Conservation (phyloP, 345 rosid genomes). For the Erysimum cheiranthoides region DNA sequence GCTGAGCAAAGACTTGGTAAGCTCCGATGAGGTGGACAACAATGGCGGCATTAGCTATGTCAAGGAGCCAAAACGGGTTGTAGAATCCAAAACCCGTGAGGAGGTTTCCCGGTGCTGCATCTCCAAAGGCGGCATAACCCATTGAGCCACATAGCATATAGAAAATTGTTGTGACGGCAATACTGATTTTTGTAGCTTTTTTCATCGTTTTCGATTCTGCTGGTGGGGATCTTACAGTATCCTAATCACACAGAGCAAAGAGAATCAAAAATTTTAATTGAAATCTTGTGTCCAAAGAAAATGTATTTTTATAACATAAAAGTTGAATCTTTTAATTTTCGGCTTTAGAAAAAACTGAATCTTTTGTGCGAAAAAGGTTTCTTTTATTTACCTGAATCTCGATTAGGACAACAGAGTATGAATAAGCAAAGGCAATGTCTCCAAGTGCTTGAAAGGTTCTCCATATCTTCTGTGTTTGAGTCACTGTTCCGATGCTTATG, state of each 20-base stretch:
- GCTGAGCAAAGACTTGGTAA: slow-evolving; percentile 78
- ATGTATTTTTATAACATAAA: not conserved
- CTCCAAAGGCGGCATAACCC: slow-evolving; percentile 82
- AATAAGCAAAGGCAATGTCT: slow-evolving; percentile 86
- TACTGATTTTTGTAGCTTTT: slow-evolving; percentile 51
- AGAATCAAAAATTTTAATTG: not conserved
- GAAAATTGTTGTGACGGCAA: slow-evolving; percentile 50
- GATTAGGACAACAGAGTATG: slow-evolving; percentile 71
- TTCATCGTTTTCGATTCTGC: slow-evolving; percentile 55
- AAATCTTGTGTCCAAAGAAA: not conserved
- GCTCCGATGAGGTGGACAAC: slow-evolving; percentile 77
- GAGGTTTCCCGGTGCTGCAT: slow-evolving; percentile 71
- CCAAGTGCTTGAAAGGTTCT: slow-evolving; percentile 88
- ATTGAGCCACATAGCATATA: slow-evolving; percentile 71
- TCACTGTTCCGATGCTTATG: slow-evolving; percentile 65
- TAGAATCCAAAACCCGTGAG: slow-evolving; percentile 80
- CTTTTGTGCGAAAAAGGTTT: not conserved
- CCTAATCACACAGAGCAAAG: slow-evolving; percentile 31
- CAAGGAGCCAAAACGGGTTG: slow-evolving; percentile 77
- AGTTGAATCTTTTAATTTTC: not conserved
- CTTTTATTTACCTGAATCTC: slow-evolving; percentile 71
- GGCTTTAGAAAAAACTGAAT: not conserved
- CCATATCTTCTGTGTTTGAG: slow-evolving; percentile 78
- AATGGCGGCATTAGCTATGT: slow-evolving; percentile 70
- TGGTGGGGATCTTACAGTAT: slow-evolving; percentile 56